Base-by-base conservation (phyloP, 225 moss, liverwort and hornwort species). In the Takakia lepidozioides region DNA sequence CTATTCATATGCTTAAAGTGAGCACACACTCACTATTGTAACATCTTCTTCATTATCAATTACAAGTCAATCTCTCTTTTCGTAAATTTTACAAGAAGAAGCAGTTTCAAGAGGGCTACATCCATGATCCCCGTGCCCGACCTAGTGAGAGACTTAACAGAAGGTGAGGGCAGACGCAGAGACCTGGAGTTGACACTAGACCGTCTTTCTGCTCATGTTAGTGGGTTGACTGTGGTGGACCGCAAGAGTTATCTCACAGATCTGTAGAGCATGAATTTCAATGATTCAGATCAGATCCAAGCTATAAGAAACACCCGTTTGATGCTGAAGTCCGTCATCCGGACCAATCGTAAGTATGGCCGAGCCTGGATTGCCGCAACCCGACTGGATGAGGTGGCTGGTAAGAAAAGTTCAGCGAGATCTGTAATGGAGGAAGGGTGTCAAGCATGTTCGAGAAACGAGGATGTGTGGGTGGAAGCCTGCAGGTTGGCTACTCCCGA, bases 71-170 rank as follows among this genome's bases (percentile, higher is more conserved):
- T n/a, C n/a, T n/a, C n/a, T n/a, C n/a, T n/a, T n/a, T n/a, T n/a
- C n/a, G n/a, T n/a, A n/a, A n/a, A n/a, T n/a, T n/a, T n/a, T n/a
- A n/a, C n/a, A n/a, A n/a, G n/a, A n/a, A n/a, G n/a, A n/a, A n/a
- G n/a, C n/a, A n/a, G n/a, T n/a, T n/a, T n/a, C n/a, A n/a, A n/a
- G n/a, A n/a, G n/a, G n/a, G n/a, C n/a, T n/a, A n/a, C n/a, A n/a
- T n/a, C n/a, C 43, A 86, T 86, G 32, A 80, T 90, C 39, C 86
- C 93, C 5, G 90, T 88, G 15, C 84, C 90, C 0, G 87, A 90
- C 15, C 93, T 86, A 8, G 90, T 90, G 2, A 95, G 86, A 9
- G 89, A 95, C 73, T 86, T 95, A 20, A 95, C 90, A 8, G 86
- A 89, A 17, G 93, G 84, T 29, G 90, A 95, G 49, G 86, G 93